These are phyloP conservation scores for Wickerhamiella sorbophila DNA, from an alignment of 805 yeast genomes.

Conservation along the genomic window DNA sequence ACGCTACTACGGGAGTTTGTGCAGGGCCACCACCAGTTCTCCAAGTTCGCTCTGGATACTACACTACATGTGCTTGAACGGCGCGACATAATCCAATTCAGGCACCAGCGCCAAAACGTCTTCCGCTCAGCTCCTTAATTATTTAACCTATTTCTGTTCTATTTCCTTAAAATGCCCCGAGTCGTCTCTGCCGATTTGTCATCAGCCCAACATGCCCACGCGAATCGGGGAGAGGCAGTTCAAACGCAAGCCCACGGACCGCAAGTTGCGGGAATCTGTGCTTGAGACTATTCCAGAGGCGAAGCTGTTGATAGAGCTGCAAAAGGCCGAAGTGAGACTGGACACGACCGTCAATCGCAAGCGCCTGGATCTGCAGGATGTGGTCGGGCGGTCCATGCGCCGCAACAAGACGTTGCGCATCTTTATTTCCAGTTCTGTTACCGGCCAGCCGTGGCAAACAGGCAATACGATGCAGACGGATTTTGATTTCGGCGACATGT, in stretches of 20 bases:
- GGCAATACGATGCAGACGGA: slow-evolving; percentile 14
- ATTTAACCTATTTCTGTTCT: background rate
- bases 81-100: slow-evolving; percentile 71
- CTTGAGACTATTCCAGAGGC: slow-evolving; percentile 48
- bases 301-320: slow-evolving; percentile 51
- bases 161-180: background rate
- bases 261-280: slow-evolving; percentile 35
- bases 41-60: slow-evolving; percentile 45
- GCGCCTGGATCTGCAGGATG: slow-evolving; percentile 71
- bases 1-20: slow-evolving; percentile 69
- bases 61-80: slow-evolving; percentile 73
- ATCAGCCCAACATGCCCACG: background rate
- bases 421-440: slow-evolving; percentile 66
- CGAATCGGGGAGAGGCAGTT: slow-evolving; percentile 17
- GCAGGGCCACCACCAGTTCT: slow-evolving; percentile 28
- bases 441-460: slow-evolving; percentile 81
- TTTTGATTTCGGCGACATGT: slow-evolving; percentile 13
- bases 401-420: slow-evolving; percentile 54
- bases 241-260: slow-evolving; percentile 36
- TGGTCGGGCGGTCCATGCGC: slow-evolving; percentile 34
- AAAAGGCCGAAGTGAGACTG: slow-evolving; percentile 67
- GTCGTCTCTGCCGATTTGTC: background rate
- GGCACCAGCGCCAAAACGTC: slow-evolving; percentile 74
- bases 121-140: slow-evolving; percentile 54
- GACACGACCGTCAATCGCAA: slow-evolving; percentile 76